Conservation (phyloP, 2,329 filamentous ascomycete species). For the Colletotrichum zoysiae region DNA sequence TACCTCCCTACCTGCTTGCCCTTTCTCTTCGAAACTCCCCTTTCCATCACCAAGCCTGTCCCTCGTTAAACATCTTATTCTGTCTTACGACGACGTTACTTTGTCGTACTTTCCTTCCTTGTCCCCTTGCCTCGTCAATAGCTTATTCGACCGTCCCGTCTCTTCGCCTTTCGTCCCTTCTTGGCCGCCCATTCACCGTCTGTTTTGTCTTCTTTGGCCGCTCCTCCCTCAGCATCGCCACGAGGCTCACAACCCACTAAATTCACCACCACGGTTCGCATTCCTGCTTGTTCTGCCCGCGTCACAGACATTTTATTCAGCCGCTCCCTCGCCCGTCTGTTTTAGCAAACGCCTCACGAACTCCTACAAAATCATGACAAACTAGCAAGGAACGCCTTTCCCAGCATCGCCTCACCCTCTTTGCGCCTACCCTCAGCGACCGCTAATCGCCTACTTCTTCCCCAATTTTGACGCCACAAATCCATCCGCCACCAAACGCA, state of each 20-base stretch:
- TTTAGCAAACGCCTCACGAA: conserved; percentile 21
- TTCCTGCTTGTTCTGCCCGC: conserved; percentile 7
- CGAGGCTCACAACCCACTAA: background rate
- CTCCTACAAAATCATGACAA: conserved; percentile 23
- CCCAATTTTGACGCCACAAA: conserved; percentile 28
- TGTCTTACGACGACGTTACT: conserved; percentile 27
- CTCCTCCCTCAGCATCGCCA: background rate
- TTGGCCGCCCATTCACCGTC: conserved; percentile 2
- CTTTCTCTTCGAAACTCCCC: conserved; percentile 8
- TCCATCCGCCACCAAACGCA: conserved; percentile 11
- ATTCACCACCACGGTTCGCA: conserved; percentile 24
- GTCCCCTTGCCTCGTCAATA: conserved; percentile 3
- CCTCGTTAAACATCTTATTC: conserved; percentile 17
- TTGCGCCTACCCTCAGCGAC: conserved; percentile 10
- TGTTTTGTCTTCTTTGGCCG: background rate
- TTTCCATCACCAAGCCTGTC: conserved; percentile 14
- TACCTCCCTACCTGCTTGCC: background rate
- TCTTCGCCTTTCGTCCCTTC: background rate
- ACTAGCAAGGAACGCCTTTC: conserved; percentile 21
- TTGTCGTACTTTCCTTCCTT: conserved; percentile 21
- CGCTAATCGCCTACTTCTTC: conserved; percentile 4
- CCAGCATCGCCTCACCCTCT: conserved; percentile 21
- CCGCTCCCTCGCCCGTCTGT: background rate
- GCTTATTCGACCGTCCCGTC: background rate
- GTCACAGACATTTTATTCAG: conserved; percentile 5